Base-by-base conservation (phyloP, 345 rosid genomes). In the Sisymbrium altissimum region DNA sequence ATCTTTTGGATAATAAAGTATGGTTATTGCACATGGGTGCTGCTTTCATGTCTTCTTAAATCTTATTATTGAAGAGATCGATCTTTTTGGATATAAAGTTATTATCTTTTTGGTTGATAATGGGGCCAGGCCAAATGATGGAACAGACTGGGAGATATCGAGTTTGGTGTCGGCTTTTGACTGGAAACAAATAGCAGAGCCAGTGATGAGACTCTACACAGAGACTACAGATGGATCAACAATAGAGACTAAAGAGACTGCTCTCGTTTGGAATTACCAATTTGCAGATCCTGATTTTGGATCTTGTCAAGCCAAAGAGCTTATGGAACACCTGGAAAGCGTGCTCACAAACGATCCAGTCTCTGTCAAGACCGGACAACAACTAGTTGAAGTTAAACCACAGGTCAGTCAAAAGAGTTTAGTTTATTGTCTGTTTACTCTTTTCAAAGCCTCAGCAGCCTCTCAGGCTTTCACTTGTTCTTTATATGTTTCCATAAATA, bases 241-340 rank as follows among this genome's bases (percentile, higher is more conserved):
- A 12, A 94, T 94, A 64, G 98, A 94, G 82, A 75, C 85, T 45
- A 94, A 89, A 82, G 97, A 94, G 78, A 91, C 93, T 68, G 87
- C 93, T 25, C 84, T 94, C 13, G 91, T 86, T 49, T 94, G 98
- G 98, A 87, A 84, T 65, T 94, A 88, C 81, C 85, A 80, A 77
- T 79, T 84, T 25, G 97, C 98, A 25, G 97, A 94, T 79, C 95
- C 96, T 39, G 98, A 94, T 80, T 94, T 94, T 40, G 98, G 98
- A 12, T 91, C 85, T 10, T 94, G 98, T 84, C 98, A 91, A 85
- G 97, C 98, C 4, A 91, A 91, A 83, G 98, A 91, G 81, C 98
- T 94, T 49, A 78, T 94, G 55, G 96, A 94, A 82, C 97, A 94
- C 54, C 88, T 94, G 7, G 96, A 91, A 78, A 91, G 97, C 44